These are phyloP conservation scores for Termitomyces titanicus DNA, from an alignment of 768 basidiomycete genomes.

Conservation along the genomic window DNA sequence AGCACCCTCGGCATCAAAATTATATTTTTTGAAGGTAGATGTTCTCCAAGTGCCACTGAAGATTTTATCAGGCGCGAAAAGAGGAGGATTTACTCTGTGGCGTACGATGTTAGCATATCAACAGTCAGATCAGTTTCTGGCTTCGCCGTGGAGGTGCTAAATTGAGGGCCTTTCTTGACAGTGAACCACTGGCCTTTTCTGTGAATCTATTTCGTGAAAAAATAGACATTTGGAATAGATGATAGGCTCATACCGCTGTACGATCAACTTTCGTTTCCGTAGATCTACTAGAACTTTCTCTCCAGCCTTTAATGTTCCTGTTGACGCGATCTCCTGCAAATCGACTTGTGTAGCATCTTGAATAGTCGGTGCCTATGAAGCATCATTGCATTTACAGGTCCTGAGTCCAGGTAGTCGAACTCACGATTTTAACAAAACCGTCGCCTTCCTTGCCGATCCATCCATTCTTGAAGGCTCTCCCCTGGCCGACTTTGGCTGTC, in stretches of 20 bases:
- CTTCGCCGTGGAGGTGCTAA: conserved; percentile 89
- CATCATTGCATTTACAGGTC: conserved; percentile 4
- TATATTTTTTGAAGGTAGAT: conserved; percentile 94
- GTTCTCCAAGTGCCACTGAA: conserved; percentile 91
- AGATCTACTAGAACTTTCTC: conserved; percentile 85
- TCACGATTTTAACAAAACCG: conserved; percentile 81
- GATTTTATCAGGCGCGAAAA: not conserved
- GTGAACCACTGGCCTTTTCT: conserved; percentile 98
- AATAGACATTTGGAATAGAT: not conserved
- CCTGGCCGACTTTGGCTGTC: conserved; percentile 89
- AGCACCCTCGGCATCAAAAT: conserved; percentile 94
- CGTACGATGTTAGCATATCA: conserved; percentile 91
- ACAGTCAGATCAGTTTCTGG: conserved; percentile 95
- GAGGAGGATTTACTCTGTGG: conserved; percentile 7
- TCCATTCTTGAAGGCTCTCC: conserved; percentile 92
- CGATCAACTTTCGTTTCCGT: conserved; percentile 85
- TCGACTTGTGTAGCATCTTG: conserved; percentile 74
- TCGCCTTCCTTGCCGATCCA: conserved; percentile 94
- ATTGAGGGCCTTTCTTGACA: conserved; percentile 78
- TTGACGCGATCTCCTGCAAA: conserved; percentile 66
- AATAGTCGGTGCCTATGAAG: conserved; percentile 54
- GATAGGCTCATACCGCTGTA: conserved; percentile 63
- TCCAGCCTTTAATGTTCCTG: conserved; percentile 67
- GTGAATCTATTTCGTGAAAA: conserved; percentile 6
- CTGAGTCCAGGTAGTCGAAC: conserved; percentile 26